Conservation (phyloP, 2,329 filamentous ascomycete genomes). For the Blumeriella jaapii region DNA sequence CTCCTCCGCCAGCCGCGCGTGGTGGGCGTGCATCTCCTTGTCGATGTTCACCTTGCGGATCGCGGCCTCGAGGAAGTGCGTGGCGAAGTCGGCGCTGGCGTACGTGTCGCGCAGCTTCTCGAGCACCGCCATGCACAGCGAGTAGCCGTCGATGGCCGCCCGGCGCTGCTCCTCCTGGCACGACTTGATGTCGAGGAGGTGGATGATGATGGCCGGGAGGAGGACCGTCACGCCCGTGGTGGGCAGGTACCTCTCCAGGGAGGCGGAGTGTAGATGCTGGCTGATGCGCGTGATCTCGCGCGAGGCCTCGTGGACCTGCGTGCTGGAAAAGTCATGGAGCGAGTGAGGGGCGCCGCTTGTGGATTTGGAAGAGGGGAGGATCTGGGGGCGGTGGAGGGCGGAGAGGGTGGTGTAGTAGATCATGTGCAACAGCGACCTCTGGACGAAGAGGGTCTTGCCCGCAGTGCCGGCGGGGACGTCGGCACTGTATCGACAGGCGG, state of each 20-base stretch:
- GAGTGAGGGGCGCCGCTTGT: slow-evolving; percentile 46
- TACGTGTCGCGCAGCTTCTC: slow-evolving; percentile 81
- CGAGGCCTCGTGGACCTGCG: slow-evolving; percentile 73
- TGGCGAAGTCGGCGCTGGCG: slow-evolving; percentile 90
- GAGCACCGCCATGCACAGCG: slow-evolving; percentile 86
- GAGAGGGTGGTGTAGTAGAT: slow-evolving; percentile 87
- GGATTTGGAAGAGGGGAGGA: slow-evolving; percentile 51
- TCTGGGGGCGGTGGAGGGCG: slow-evolving; percentile 82
- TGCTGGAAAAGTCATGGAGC: slow-evolving; percentile 70
- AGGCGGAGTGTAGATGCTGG: slow-evolving; percentile 58
- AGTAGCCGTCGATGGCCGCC: slow-evolving; percentile 68
- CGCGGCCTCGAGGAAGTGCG: slow-evolving; percentile 83
- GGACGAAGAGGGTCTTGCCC: slow-evolving; percentile 49
- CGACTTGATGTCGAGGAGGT: slow-evolving; percentile 85
- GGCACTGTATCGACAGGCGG: slow-evolving; percentile 57
- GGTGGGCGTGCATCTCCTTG: too few species aligned
- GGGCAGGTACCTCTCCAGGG: slow-evolving; percentile 69
- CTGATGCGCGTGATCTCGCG: slow-evolving; percentile 78
- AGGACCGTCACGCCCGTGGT: slow-evolving; percentile 87
- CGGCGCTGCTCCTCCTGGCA: slow-evolving; percentile 60
- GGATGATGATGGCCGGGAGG: slow-evolving; percentile 85
- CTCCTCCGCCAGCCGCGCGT: too few species aligned
- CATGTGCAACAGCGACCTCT: slow-evolving; percentile 84
- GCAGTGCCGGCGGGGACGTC: slow-evolving; percentile 45
- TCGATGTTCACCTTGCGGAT: slow-evolving; percentile 73